phyloP scores from a whole-genome alignment of 129 eudicot species.

The Centrapalus pauciflorus region DNA sequence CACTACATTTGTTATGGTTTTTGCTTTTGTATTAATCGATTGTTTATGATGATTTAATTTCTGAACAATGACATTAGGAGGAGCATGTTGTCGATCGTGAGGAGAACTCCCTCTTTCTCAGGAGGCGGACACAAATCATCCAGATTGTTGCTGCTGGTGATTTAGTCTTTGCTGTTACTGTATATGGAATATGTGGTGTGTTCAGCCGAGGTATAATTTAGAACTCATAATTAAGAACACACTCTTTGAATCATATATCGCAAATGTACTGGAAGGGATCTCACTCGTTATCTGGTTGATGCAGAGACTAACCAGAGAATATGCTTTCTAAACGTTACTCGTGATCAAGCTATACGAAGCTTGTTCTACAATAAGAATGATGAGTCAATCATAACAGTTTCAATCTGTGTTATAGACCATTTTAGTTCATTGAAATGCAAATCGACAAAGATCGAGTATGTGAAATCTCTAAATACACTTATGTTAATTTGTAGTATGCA shows the following conservation, averaged over 20 bases:
- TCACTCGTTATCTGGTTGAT: slow-evolving; percentile 18
- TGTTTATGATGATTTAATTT: neutral
- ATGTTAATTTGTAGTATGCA: neutral
- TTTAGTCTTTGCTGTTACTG: slow-evolving; percentile 88
- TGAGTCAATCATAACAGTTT: slow-evolving; percentile 93
- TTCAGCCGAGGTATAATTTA: slow-evolving; percentile 69
- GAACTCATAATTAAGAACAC: neutral
- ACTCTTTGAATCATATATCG: neutral
- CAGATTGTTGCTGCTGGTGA: slow-evolving; percentile 95
- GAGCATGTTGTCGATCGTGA: slow-evolving; percentile 88
- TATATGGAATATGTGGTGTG: slow-evolving; percentile 93
- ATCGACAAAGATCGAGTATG: slow-evolving; percentile 87
- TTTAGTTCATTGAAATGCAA: slow-evolving; percentile 93
- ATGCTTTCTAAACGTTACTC: slow-evolving; percentile 79
- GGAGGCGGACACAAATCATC: slow-evolving; percentile 73
- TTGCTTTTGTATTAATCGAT: neutral
- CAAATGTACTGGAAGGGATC: slow-evolving; percentile 10
- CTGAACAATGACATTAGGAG: slow-evolving; percentile 42
- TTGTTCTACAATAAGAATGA: slow-evolving; percentile 89
- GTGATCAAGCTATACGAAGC: slow-evolving; percentile 94
- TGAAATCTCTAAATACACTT: slow-evolving; percentile 5
- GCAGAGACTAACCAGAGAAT: slow-evolving; percentile 86
- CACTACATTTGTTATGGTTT: neutral
- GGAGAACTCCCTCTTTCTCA: slow-evolving; percentile 72
- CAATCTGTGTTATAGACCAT: slow-evolving; percentile 81